Evolutionary conservation across 176 grass and related monocot species (phyloP).

Genomic region (Zoysia japonica): DNA sequence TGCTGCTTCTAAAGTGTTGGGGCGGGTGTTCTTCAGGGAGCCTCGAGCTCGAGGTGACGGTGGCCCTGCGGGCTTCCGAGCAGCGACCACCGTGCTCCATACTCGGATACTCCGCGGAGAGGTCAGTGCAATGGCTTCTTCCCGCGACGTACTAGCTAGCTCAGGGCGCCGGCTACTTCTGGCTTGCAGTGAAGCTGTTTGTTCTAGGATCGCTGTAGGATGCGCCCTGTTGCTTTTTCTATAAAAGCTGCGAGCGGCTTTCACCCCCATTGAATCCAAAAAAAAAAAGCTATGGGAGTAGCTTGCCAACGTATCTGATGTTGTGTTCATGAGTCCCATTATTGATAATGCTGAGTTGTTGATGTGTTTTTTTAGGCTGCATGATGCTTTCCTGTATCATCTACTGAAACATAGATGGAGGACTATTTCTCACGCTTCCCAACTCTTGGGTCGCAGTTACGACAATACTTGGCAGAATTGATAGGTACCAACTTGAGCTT

Average conservation of each 20-base stretch:
- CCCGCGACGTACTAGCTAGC: not conserved
- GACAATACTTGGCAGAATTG: conserved; percentile 54
- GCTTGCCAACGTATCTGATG: not conserved
- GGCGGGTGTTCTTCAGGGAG: not conserved
- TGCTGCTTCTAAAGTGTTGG: too few species aligned
- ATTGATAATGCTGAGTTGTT: conserved; percentile 20
- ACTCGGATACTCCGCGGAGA: too few species aligned
- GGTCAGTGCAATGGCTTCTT: not conserved
- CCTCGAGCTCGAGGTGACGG: not conserved
- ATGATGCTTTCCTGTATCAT: conserved; percentile 17
- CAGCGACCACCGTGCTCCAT: not conserved
- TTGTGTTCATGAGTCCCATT: not conserved
- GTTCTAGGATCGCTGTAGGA: not conserved
- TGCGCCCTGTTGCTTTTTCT: not conserved
- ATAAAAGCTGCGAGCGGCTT: not conserved
- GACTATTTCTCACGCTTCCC: conserved; percentile 55
- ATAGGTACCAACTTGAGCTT: conserved; percentile 54
- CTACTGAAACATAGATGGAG: conserved; percentile 53
- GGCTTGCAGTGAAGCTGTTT: not conserved
- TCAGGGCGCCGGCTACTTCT: not conserved
- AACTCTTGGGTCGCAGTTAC: conserved; percentile 62
- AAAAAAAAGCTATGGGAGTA: not conserved
- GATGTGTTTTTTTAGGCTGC: conserved; percentile 25
- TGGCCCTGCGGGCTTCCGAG: not conserved
- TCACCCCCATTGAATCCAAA: not conserved